Evolutionary conservation across 805 yeast species (phyloP).

Genomic region (Metschnikowia similis): DNA sequence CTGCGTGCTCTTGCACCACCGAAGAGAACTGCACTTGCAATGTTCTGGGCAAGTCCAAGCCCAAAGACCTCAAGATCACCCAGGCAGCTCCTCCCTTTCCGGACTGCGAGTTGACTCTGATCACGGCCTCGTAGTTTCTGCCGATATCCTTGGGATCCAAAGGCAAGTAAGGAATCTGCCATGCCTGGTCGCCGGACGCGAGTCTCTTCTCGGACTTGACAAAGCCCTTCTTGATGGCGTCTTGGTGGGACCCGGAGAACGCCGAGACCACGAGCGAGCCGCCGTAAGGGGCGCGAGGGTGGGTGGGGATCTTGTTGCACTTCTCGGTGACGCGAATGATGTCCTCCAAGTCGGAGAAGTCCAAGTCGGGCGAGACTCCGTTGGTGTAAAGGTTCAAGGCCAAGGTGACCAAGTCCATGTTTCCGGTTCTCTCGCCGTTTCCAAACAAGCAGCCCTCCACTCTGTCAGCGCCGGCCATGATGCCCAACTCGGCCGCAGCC

Average conservation of each 20-base stretch:
- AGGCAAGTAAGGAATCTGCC: constrained; percentile 76
- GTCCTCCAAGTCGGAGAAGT: constrained; percentile 63
- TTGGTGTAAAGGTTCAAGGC: constrained; percentile 77
- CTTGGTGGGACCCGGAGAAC: constrained; percentile 71
- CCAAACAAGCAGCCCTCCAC: constrained; percentile 82
- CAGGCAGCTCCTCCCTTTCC: constrained; percentile 89
- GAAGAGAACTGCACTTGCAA: constrained; percentile 66
- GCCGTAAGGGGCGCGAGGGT: constrained; percentile 75
- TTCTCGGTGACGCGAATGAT: constrained; percentile 67
- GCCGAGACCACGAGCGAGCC: constrained; percentile 79
- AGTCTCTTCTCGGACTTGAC: constrained; percentile 48
- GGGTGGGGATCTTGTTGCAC: constrained; percentile 73
- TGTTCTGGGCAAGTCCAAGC: constrained; percentile 68
- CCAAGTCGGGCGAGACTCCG: constrained; percentile 68
- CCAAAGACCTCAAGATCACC: constrained; percentile 67
- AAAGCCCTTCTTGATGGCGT: constrained; percentile 67
- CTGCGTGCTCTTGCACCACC: constrained; percentile 62
- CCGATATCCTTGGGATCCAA: constrained; percentile 81
- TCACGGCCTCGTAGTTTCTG: constrained; percentile 75
- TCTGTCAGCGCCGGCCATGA: constrained; percentile 81
- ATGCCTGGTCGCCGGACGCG: constrained; percentile 41
- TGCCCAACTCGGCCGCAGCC: constrained; percentile 74
- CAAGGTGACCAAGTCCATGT: constrained; percentile 71
- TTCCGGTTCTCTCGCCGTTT: constrained; percentile 84
- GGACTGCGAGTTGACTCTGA: constrained; percentile 81